Evolutionary conservation across 495 filamentous ascomycete genomes (phyloP), one percentile per base, ranked within the genome.

Genomic region (Neurospora sp.): DNA sequence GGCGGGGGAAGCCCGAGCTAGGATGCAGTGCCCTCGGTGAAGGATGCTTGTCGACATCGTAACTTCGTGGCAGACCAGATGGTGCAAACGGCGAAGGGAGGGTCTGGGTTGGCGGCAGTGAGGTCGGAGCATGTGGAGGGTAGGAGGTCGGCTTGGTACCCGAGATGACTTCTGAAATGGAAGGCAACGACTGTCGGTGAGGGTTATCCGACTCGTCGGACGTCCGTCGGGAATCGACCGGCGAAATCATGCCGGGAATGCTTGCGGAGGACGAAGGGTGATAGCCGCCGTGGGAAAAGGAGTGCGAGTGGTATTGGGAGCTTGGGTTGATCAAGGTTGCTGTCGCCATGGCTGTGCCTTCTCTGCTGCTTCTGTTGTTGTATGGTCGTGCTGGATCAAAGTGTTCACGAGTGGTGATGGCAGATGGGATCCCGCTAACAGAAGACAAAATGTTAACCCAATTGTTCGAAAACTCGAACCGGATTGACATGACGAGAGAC

Each of bases 131-230:
- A 12, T 78, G 78, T 35, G 81, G 80, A 14, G 82, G 76, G 59
- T 81, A 84, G 18, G 79, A 75, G 44, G 71, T 76, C 5, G 79
- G 76, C 69, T 84, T 85, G 4, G 79, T 76, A 40, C 77, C 79
- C 2, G 82, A 80, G 44, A 86, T 82, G 7, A 85, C 84, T 69
- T 86, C 85, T n/a, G 81, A 82, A 71, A 86, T 80, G 37, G 85
- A 85, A 3, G 85, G 85, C 65, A 86, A 76, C 9, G 85, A 86
- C 74, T 86, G 84, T 22, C 85, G 78, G 61, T 85, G 81, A 41
- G 77, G 53, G 4, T 74, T 72, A 14, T 86, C 83, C 42, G 78
- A 72, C 69, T 83, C 84, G 68, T 82, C 82, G 14, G 83, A 81
- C 12, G 80, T 74, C 70, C 85, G 77, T 45, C 84, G 83, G 35